Evolutionary conservation across 148 eudicot genomes (phyloP).

Genomic region (Camellia sinensis): DNA sequence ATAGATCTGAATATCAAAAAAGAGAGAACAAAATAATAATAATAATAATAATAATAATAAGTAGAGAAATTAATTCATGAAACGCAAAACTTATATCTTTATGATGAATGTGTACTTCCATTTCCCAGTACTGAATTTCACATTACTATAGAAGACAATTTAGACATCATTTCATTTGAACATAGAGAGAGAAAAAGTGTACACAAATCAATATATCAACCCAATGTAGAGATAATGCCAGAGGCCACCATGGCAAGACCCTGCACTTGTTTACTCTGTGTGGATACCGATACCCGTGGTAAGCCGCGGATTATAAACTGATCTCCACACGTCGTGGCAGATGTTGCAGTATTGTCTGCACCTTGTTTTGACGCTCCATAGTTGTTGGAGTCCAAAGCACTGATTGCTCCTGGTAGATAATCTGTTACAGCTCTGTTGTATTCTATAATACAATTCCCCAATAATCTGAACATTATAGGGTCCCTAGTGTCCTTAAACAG

Average conservation of each 20-base stretch:
- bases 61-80: too few relatives aligned
- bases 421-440: not conserved
- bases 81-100: too few relatives aligned
- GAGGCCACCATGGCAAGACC: not conserved
- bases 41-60: too few relatives aligned
- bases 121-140: too few relatives aligned
- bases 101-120: too few relatives aligned
- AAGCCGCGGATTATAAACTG: too few relatives aligned
- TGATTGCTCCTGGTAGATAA: not conserved
- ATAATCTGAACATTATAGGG: not conserved
- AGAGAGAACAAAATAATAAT: too few relatives aligned
- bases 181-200: too few relatives aligned
- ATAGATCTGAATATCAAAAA: too few relatives aligned
- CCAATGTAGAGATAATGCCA: not conserved
- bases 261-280: too few relatives aligned
- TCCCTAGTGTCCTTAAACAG: not conserved
- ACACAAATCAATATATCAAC: not conserved
- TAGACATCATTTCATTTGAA: too few relatives aligned
- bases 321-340: not conserved
- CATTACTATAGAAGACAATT: too few relatives aligned
- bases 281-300: not conserved
- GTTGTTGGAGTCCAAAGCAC: not conserved
- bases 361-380: not conserved
- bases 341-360: not conserved
- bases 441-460: slow-evolving; percentile 4